phyloP scores from a whole-genome alignment of 78 protist genomes.

The Dictyostelium brefeldianum region DNA sequence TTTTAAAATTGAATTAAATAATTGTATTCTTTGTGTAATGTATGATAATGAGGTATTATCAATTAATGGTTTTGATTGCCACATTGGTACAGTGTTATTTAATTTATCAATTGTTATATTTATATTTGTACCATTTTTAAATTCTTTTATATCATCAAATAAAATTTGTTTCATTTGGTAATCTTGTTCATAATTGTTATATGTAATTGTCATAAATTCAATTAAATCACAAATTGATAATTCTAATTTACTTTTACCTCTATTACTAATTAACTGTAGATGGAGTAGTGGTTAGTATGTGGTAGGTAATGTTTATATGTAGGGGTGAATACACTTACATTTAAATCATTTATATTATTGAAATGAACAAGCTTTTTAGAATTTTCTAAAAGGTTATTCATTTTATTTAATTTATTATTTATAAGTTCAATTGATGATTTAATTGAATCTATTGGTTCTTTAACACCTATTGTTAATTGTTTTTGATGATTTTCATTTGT shows the following conservation, averaged over 20 bases:
- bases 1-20: conserved; percentile 21
- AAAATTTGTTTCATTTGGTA: conserved; percentile 22
- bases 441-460: conserved; percentile 14
- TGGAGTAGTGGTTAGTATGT: no score
- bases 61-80: neutral
- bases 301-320: neutral
- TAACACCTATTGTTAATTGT: neutral
- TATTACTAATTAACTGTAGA: neutral
- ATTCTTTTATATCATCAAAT: conserved; percentile 8
- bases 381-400: neutral
- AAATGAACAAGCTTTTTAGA: neutral
- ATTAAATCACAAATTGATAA: conserved; percentile 9
- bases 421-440: neutral
- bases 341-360: neutral
- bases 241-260: conserved; percentile 13
- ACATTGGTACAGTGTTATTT: conserved; percentile 1
- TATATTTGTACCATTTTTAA: neutral
- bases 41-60: neutral
- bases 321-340: neutral
- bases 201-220: conserved; percentile 26
- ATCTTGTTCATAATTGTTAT: conserved; percentile 15
- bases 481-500: neutral
- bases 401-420: conserved; percentile 1
- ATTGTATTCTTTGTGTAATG: conserved; percentile 1
- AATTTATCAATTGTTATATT: conserved; percentile 15